Conservation (phyloP, 495 filamentous ascomycete genomes). For the Neurospora sp. region DNA sequence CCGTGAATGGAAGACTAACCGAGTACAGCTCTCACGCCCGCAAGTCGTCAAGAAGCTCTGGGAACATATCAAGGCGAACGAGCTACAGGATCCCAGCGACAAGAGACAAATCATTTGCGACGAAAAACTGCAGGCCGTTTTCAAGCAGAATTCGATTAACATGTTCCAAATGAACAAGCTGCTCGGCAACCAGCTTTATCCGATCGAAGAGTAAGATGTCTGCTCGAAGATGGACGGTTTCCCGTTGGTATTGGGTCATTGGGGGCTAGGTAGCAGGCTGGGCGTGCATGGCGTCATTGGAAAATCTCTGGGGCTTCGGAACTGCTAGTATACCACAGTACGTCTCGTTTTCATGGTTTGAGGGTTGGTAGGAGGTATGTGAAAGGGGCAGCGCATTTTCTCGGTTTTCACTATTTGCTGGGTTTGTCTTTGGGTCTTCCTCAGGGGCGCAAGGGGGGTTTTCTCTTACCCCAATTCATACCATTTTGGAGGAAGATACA, state of each 20-base stretch:
- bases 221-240: neutral
- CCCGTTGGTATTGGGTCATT: neutral
- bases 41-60: slow-evolving; percentile 94
- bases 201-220: slow-evolving; percentile 24
- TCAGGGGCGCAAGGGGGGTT: neutral
- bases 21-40: slow-evolving; percentile 67
- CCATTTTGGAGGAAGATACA: neutral
- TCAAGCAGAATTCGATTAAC: slow-evolving; percentile 81
- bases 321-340: neutral
- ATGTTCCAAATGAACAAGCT: slow-evolving; percentile 96
- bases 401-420: neutral
- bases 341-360: neutral
- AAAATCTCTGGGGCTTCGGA: slow-evolving; percentile 3
- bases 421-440: neutral
- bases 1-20: slow-evolving; percentile 6
- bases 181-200: slow-evolving; percentile 45
- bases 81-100: slow-evolving; percentile 84
- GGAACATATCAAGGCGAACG: slow-evolving; percentile 79
- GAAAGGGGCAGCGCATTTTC: neutral
- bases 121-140: slow-evolving; percentile 77
- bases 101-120: slow-evolving; percentile 89
- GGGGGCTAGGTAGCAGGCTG: neutral
- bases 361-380: neutral
- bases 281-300: slow-evolving; percentile 23
- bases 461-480: neutral